phyloP scores from a whole-genome alignment of 352 stramenopile species.

The Phytophthora vignae region DNA sequence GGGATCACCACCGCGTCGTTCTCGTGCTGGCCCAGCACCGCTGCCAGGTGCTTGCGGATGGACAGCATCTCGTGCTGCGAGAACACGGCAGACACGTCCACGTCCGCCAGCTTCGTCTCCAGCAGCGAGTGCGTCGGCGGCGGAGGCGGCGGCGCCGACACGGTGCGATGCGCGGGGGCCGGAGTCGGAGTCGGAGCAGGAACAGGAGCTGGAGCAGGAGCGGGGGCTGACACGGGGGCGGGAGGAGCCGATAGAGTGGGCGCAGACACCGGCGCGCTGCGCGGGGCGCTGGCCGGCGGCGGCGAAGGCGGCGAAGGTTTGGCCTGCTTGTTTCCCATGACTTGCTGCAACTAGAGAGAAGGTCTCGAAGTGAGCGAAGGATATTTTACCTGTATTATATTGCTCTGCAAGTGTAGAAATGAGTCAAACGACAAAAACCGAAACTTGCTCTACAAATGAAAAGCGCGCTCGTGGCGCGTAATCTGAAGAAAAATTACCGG shows the following conservation, averaged over 20 bases:
- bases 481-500: not conserved
- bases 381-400: not conserved
- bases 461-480: not conserved
- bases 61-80: constrained; percentile 78
- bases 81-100: constrained; percentile 83
- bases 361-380: not conserved
- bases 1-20: constrained; percentile 80
- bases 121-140: constrained; percentile 50
- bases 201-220: constrained; percentile 18
- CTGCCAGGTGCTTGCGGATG: constrained; percentile 79
- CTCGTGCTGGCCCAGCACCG: constrained; percentile 71
- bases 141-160: constrained; percentile 19
- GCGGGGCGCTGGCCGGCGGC: constrained; percentile 19
- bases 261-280: constrained; percentile 9
- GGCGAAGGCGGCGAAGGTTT: constrained; percentile 59
- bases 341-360: not conserved
- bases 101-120: constrained; percentile 73
- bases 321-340: constrained; percentile 88
- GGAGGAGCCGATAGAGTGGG: constrained; percentile 7
- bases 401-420: not conserved
- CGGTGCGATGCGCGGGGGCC: constrained; percentile 16
- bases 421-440: not conserved
- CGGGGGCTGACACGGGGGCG: constrained; percentile 5
- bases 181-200: not conserved
- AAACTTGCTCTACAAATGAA: not conserved